Base-by-base conservation (phyloP, 495 filamentous ascomycete genomes). In the Annulohypoxylon moriforme region DNA sequence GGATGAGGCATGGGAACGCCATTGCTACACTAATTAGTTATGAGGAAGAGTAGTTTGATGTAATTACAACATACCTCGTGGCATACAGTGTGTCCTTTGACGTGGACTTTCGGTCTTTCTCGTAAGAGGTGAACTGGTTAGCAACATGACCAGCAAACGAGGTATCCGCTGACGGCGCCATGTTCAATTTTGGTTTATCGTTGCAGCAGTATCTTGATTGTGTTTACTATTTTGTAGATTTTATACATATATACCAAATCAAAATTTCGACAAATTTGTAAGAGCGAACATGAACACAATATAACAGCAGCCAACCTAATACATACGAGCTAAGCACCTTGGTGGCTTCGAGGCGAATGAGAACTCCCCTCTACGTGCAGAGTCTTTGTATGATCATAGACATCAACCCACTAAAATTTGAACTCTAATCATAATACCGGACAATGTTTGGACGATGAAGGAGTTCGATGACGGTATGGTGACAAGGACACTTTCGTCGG, bases 1-100 rank as follows among this genome's bases (percentile, higher is more conserved):
- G 88, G 87, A 72, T 89, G 84, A 78, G 85, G 84, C 66, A 87
- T 84, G 22, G 83, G 83, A 27, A 84, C 83, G 33, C 80, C 80
- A 73, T 79, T 80, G 72, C 78, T 80, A 57, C 20, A 4, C 14
- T 33, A 1, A 33, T 69, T 25, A 64, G 40, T 38, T 60, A 33
- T 34, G 18, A 7, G 40, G 18, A 10, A 60, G 24, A 9, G 20
- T 24, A 22, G 18, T 34, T 58, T 38, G 22, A 25, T 40, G 11
- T 22, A 14, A 46, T 31, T 34, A 18, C 22, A 10, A 27, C 33
- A 33, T 69, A 75, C 72, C 72, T 72, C 0, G 73, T 63, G 22
- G 73, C 62, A 16, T 75, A 78, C 10, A 73, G 22, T 24, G 68
- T 53, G 25, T 78, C 69, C 29, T 63, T 66, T 3, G 76, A 78